Evolutionary conservation across 306 rosid genomes (phyloP).

Genomic region (Cicer chorassanicum): DNA sequence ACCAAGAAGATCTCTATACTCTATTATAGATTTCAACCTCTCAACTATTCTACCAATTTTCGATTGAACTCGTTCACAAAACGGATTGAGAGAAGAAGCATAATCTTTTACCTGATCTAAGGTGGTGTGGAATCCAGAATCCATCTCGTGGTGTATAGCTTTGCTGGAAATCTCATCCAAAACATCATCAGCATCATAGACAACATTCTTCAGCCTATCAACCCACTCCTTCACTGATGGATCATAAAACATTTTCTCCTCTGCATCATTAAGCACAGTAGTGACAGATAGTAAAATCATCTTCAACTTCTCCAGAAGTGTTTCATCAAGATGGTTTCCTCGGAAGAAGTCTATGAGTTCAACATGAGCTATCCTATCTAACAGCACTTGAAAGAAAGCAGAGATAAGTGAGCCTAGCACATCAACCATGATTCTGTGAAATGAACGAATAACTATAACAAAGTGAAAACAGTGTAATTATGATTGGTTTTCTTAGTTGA

Average conservation of each 20-base stretch:
- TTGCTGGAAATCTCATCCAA: conserved; percentile 41
- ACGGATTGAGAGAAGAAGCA: conserved; percentile 54
- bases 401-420: conserved; percentile 26
- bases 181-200: conserved; percentile 46
- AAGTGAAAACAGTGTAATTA: conserved; percentile 20
- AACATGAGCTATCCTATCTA: conserved; percentile 33
- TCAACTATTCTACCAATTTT: conserved; percentile 48
- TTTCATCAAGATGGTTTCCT: conserved; percentile 34
- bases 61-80: conserved; percentile 45
- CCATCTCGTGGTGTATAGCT: conserved; percentile 34
- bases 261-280: conserved; percentile 38
- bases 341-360: conserved; percentile 36
- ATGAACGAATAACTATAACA: not conserved
- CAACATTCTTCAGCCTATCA: conserved; percentile 36
- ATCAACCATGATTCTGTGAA: conserved; percentile 40
- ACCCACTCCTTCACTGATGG: conserved; percentile 45
- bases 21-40: conserved; percentile 49
- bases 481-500: conserved; percentile 11
- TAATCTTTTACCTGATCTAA: conserved; percentile 51
- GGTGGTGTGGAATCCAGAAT: not conserved
- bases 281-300: conserved; percentile 24
- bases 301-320: conserved; percentile 33
- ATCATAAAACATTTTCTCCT: conserved; percentile 27
- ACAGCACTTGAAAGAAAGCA: conserved; percentile 41
- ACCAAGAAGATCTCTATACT: conserved; percentile 51